Base-by-base conservation (phyloP, 176 grass and related monocot genomes). In the Hordeum marinum region DNA sequence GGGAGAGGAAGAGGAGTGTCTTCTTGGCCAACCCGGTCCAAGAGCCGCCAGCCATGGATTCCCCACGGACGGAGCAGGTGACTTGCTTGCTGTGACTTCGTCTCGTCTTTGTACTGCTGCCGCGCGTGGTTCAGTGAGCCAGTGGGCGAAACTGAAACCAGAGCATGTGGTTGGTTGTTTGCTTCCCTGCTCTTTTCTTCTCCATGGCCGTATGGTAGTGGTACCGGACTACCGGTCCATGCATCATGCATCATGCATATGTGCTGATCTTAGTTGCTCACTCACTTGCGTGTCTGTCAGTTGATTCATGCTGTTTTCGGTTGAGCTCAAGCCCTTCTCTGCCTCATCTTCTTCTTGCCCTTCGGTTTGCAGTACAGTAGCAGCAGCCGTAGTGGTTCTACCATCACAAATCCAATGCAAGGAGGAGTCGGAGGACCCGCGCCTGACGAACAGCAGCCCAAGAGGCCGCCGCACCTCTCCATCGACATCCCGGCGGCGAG, bases 401-500 rank as follows among this genome's bases (percentile, higher is more conserved):
- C 40, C 4, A 17, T 23, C 6, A 7, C 45, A 20, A n/a, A 68
- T 60, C 35, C 79, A 60, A 6, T n/a, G 15, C 35, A 69, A 32
- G 74, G 57, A 0, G 73, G 25, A 2, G 66, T 54, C 1, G 63
- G 21, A 0, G 73, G 67, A 11, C 65, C 57, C 7, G 61, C 64
- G 3, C 48, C 45, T 27, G 72, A 78, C 18, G 46, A 6, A 2
- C 69, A 81, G 55, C 72, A 55, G 7, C 45, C 66, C 4, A 88
- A 85, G 41, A 84, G 83, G 26, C 78, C 93, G 0, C 89, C 93
- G 0, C 89, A 95, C 21, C 87, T 94, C 76, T 89, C 78, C 0
- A 92, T 98, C 78, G 90, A 95, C 72, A 81, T 98, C 43, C 91
- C 88, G 2, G n/a, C 87, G 15, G n/a, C 58, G 89, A 79, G 21